Evolutionary conservation across 1,139 yeast genomes (phyloP).

Genomic region (Torulaspora pretoriensis): DNA sequence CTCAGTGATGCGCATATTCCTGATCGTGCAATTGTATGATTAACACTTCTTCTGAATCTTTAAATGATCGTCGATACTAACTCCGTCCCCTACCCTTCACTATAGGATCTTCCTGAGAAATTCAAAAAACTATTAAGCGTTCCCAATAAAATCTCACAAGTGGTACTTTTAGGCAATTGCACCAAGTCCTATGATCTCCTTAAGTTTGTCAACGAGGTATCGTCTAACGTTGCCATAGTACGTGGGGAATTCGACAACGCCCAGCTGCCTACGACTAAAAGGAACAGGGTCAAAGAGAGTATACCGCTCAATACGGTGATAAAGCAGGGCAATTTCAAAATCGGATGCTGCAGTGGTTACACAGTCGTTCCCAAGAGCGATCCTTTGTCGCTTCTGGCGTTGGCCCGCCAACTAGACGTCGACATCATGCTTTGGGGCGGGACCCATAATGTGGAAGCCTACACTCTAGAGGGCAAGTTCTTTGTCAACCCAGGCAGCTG

Average conservation of each 20-base stretch:
- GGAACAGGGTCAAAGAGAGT: conserved; percentile 56
- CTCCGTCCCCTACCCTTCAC: background rate
- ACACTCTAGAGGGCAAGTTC: conserved; percentile 85
- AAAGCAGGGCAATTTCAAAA: conserved; percentile 62
- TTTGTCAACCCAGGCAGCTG: conserved; percentile 95
- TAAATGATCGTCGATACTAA: conserved; percentile 3
- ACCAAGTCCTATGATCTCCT: conserved; percentile 64
- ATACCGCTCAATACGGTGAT: conserved; percentile 66
- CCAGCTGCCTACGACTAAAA: conserved; percentile 46
- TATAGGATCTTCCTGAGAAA: conserved; percentile 45
- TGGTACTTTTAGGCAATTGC: conserved; percentile 79
- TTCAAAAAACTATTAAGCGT: conserved; percentile 62
- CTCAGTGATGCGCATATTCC: conserved; percentile 90
- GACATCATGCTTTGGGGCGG: conserved; percentile 97
- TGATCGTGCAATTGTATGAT: conserved; percentile 61
- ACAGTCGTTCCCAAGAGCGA: conserved; percentile 82
- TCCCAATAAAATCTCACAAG: conserved; percentile 82
- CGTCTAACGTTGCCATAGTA: conserved; percentile 71
- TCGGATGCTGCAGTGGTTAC: conserved; percentile 84
- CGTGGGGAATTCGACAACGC: conserved; percentile 67
- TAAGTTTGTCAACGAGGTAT: conserved; percentile 58
- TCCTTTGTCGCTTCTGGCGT: conserved; percentile 73
- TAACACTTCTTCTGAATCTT: too few relatives aligned
- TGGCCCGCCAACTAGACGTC: conserved; percentile 88
- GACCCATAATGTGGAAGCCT: conserved; percentile 88